Evolutionary conservation across 192 early-diverging fungal genomes (phyloP).

Genomic region (Umbelopsis sp.): DNA sequence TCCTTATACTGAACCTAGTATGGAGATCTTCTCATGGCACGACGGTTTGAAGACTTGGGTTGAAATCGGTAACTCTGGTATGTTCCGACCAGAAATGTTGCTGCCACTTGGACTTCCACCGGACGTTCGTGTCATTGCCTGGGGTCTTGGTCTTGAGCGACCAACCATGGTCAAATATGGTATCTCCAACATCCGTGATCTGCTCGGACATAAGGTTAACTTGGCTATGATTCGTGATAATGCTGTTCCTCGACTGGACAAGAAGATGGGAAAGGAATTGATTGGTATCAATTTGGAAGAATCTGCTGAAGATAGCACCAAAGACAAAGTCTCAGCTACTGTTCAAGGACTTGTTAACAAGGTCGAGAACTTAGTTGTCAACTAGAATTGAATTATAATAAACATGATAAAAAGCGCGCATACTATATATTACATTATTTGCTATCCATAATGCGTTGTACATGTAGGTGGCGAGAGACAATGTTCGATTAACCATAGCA

Average conservation of each 20-base stretch:
- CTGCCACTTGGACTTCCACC: slow-evolving; percentile 91
- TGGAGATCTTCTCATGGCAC: slow-evolving; percentile 99
- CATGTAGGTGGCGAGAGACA: background rate
- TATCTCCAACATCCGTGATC: slow-evolving; percentile 90
- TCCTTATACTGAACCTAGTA: slow-evolving; percentile 98
- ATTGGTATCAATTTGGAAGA: slow-evolving; percentile 37
- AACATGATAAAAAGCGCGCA: background rate
- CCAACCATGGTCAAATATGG: slow-evolving; percentile 99
- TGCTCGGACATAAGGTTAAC: slow-evolving; percentile 94
- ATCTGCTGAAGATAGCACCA: background rate
- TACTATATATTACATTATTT: background rate
- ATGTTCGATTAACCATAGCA: background rate
- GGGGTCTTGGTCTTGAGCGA: slow-evolving; percentile 95
- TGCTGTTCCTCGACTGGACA: slow-evolving; percentile 90
- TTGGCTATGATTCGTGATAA: slow-evolving; percentile 87
- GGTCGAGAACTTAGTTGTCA: slow-evolving; percentile 13
- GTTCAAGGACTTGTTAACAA: slow-evolving; percentile 15
- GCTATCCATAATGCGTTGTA: background rate
- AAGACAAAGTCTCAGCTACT: background rate
- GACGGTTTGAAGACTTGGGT: slow-evolving; percentile 85
- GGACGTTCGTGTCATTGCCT: slow-evolving; percentile 95
- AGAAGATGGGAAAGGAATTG: slow-evolving; percentile 79
- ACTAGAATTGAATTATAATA: background rate
- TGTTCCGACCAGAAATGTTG: slow-evolving; percentile 99
- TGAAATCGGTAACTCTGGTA: slow-evolving; percentile 97